Conservation (phyloP, 768 basidiomycete species). For the Russula sp. region DNA sequence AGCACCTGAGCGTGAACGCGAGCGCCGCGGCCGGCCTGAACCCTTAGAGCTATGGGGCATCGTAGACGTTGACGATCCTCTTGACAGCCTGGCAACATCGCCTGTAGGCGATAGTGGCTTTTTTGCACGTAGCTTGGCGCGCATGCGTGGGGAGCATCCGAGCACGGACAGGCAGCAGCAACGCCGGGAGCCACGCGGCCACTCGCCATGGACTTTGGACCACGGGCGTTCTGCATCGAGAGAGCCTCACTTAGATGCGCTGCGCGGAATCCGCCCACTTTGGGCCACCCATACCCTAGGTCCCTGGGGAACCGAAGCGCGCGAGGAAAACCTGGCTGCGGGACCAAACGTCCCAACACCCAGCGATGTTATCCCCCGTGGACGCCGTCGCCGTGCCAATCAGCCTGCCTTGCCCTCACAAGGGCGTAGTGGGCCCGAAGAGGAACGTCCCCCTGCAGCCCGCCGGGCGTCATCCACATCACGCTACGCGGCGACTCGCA, state of each 20-base stretch:
- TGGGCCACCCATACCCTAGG: constrained; percentile 10
- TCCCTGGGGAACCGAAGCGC: constrained; percentile 10
- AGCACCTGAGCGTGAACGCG: constrained; percentile 9
- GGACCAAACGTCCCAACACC: neutral
- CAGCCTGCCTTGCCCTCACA: constrained; percentile 11
- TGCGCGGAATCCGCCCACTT: constrained; percentile 15
- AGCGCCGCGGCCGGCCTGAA: constrained; percentile 4
- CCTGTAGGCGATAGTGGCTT: neutral
- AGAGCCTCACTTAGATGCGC: constrained; percentile 16
- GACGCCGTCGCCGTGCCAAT: constrained; percentile 20
- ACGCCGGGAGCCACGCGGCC: constrained; percentile 4
- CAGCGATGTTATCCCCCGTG: neutral
- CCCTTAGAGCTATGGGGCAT: constrained; percentile 6
- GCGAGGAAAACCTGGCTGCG: neutral
- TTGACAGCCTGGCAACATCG: neutral
- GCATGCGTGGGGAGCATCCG: constrained; percentile 11
- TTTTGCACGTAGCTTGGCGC: constrained; percentile 6
- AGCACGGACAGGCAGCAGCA: constrained; percentile 6
- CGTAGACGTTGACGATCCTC: constrained; percentile 10
- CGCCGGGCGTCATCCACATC: constrained; percentile 16
- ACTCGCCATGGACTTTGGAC: constrained; percentile 6
- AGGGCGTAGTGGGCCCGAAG: constrained; percentile 18
- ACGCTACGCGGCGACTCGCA: constrained; percentile 13
- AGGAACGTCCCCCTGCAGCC: constrained; percentile 8
- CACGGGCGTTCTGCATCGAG: constrained; percentile 3